Percentiles rank a stretch among this genome's conserved stretches.
Evolutionary conservation across 495 filamentous ascomycete species (phyloP).

Genomic region (Penicillium chermesinum): DNA sequence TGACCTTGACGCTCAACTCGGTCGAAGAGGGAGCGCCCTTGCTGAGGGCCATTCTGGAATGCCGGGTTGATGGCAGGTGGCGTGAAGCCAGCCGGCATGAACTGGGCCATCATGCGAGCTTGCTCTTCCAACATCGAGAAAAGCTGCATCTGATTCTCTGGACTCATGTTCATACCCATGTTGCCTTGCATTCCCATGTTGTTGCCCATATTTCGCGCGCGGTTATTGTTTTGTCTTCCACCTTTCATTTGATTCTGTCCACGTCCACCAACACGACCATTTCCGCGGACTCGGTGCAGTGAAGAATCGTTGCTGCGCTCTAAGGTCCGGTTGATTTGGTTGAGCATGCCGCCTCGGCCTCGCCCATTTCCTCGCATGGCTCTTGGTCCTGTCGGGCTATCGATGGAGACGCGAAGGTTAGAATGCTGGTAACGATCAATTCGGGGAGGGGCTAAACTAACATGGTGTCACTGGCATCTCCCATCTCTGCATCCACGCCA

Average conservation of each 20-base stretch:
- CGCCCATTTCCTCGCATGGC: constrained; percentile 83
- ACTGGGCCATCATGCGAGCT: constrained; percentile 73
- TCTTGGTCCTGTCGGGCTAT: constrained; percentile 88
- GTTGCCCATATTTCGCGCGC: constrained; percentile 44
- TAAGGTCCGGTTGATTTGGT: constrained; percentile 83
- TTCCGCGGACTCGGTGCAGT: constrained; percentile 76
- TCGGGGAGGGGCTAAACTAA: constrained; percentile 45
- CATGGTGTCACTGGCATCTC: constrained; percentile 60
- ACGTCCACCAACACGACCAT: constrained; percentile 72
- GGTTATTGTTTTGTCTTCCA: constrained; percentile 39
- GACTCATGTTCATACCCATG: constrained; percentile 53
- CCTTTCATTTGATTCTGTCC: constrained; percentile 69
- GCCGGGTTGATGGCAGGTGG: constrained; percentile 50
- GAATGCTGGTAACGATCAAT: not conserved
- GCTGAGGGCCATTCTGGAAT: constrained; percentile 45
- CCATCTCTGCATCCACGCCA: constrained; percentile 66
- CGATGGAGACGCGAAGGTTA: constrained; percentile 12
- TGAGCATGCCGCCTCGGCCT: constrained; percentile 70
- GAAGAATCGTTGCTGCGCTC: constrained; percentile 66
- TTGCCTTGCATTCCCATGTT: constrained; percentile 47
- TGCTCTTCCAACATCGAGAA: constrained; percentile 87
- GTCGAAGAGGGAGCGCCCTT: constrained; percentile 71
- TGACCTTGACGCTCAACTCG: constrained; percentile 56
- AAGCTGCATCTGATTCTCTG: constrained; percentile 72
- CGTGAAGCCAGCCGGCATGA: constrained; percentile 44